A percentile compares a stretch with the other conserved stretches of the same genome.
Evolutionary conservation across 2,329 filamentous ascomycete genomes (phyloP).

Genomic region (Atkinsonella texensis): DNA sequence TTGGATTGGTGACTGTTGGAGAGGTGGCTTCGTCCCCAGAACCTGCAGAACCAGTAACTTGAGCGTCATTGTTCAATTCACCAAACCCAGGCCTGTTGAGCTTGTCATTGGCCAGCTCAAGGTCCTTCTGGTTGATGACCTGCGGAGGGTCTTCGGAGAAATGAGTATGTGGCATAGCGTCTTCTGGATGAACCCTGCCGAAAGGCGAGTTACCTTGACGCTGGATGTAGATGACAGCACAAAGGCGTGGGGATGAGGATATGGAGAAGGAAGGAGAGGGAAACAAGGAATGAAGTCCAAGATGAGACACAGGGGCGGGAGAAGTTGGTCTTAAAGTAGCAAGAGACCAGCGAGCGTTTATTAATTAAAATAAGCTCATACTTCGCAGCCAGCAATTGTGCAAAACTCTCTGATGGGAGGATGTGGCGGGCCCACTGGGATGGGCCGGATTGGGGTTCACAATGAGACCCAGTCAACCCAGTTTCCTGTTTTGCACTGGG

Average conservation of each 20-base stretch:
- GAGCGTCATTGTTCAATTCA: conserved; percentile 1
- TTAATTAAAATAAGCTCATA: neutral
- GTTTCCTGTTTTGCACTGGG: neutral
- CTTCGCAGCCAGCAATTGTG: neutral
- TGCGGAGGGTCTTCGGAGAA: conserved; percentile 25
- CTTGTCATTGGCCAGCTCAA: conserved; percentile 24
- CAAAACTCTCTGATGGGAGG: neutral
- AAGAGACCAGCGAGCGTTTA: neutral
- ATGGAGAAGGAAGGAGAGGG: neutral
- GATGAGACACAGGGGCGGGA: neutral
- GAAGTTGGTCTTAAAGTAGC: neutral
- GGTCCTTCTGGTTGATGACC: conserved; percentile 24
- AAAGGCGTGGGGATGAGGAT: neutral
- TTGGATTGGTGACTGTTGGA: neutral
- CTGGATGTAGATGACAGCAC: neutral
- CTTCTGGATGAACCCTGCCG: neutral
- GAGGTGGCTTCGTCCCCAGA: conserved; percentile 8
- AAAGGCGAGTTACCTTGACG: neutral
- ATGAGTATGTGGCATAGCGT: conserved; percentile 19
- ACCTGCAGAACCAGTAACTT: conserved; percentile 1
- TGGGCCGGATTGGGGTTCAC: neutral
- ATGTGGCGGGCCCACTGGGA: neutral
- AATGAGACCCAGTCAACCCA: too few species aligned
- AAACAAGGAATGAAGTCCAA: neutral
- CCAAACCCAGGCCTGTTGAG: conserved; percentile 19